Evolutionary conservation across 306 rosid species (phyloP).

Genomic region (Trifolium pratense): DNA sequence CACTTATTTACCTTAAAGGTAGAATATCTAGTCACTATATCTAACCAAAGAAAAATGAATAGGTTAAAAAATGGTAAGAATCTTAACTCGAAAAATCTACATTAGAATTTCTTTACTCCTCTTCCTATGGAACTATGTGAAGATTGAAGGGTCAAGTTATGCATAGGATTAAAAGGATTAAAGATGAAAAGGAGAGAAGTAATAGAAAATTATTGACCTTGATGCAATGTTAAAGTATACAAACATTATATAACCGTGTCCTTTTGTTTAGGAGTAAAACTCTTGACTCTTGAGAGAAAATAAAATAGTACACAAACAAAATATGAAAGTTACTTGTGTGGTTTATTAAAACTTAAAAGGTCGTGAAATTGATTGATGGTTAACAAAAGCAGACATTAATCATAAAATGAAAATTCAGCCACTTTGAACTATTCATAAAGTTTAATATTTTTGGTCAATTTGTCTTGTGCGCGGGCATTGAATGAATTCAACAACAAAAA

Average conservation of each 20-base stretch:
- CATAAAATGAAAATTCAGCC: slow-evolving; percentile 33
- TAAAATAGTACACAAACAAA: not conserved
- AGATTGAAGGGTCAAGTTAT: slow-evolving; percentile 40
- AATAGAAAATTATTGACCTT: slow-evolving; percentile 3
- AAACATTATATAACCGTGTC: not conserved
- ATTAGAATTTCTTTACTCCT: slow-evolving; percentile 2
- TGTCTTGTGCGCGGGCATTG: slow-evolving; percentile 23
- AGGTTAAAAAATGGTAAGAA: too few relatives aligned
- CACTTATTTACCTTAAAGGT: too few relatives aligned
- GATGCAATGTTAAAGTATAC: slow-evolving; percentile 3
- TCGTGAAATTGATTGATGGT: slow-evolving; percentile 39
- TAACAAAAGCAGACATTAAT: slow-evolving; percentile 39
- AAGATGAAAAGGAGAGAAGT: not conserved
- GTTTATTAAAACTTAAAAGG: slow-evolving; percentile 18
- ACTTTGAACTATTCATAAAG: not conserved
- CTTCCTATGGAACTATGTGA: slow-evolving; percentile 1
- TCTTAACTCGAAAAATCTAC: too few relatives aligned
- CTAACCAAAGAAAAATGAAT: too few relatives aligned
- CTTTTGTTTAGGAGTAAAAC: not conserved
- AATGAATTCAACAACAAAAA: too few relatives aligned
- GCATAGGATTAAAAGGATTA: slow-evolving; percentile 31
- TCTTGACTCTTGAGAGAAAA: not conserved
- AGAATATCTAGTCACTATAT: too few relatives aligned
- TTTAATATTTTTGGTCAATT: slow-evolving; percentile 1
- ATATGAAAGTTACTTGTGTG: not conserved